Conservation (phyloP, 2,329 filamentous ascomycete species). For the Fusarium guadeloupense region DNA sequence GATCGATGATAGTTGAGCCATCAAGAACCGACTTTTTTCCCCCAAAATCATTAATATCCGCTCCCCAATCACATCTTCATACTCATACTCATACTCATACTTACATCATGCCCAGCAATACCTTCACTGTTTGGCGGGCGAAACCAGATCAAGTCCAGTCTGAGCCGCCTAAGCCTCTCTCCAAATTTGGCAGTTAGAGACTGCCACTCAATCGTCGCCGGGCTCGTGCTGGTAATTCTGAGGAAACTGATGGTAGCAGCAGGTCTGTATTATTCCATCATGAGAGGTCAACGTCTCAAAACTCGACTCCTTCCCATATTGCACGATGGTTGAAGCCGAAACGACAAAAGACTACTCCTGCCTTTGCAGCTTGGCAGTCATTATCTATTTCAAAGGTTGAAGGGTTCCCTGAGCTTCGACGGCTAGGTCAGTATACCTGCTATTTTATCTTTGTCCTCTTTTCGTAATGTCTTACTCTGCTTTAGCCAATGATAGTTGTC, state of each 20-base stretch:
- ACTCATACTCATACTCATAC: too few species aligned
- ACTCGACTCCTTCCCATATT: slow-evolving; percentile 10
- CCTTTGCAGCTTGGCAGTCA: not conserved
- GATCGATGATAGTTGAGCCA: not conserved
- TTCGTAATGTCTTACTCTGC: not conserved
- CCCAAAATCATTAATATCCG: slow-evolving; percentile 12
- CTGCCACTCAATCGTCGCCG: slow-evolving; percentile 23
- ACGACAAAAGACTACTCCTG: slow-evolving; percentile 18
- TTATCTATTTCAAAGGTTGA: slow-evolving; percentile 2
- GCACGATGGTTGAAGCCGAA: slow-evolving; percentile 26
- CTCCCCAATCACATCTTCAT: too few species aligned
- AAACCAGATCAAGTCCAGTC: not conserved
- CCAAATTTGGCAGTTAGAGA: slow-evolving; percentile 19
- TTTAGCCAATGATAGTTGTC: not conserved
- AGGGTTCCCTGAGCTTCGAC: slow-evolving; percentile 1
- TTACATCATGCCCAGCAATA: slow-evolving; percentile 26
- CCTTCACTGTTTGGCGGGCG: slow-evolving; percentile 8
- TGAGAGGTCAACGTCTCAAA: slow-evolving; percentile 15
- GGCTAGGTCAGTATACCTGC: not conserved
- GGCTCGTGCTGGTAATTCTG: slow-evolving; percentile 1
- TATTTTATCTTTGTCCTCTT: not conserved
- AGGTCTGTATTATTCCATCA: not conserved
- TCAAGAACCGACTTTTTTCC: not conserved
- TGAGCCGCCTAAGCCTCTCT: not conserved
- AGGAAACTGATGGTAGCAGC: not conserved